Base-by-base conservation (phyloP, 352 stramenopile genomes). In the Phytophthora cryptogea region DNA sequence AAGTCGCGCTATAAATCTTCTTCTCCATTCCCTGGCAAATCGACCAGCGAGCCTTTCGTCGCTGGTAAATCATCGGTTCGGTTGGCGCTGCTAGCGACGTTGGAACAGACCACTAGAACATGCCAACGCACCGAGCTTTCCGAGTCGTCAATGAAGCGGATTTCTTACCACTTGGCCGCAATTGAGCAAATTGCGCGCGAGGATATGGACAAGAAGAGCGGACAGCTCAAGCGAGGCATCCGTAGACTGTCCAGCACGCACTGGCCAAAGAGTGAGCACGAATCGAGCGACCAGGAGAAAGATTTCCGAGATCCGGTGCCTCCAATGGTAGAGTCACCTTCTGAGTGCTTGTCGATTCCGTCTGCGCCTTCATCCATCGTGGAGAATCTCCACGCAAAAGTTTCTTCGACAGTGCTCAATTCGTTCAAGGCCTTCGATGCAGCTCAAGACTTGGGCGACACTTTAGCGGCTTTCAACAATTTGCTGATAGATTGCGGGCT, bases 171-270 rank as follows among this genome's bases (percentile, higher is more conserved):
- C 40, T 57, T 90, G 16, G 63, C 62, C n/a, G 83, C 81, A 2
- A 80, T 88, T 4, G 74, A 74, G 46, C 74, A 86, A 36, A 83
- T 90, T 39, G 71, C 85, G 16, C 68, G 63, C 23, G 76, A 90
- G n/a, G 80, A 90, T 39, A 37, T 88, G 57, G 59, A 73, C 47
- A 79, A 76, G 57, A 76, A 67, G 27, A 59, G 54, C 43, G 64
- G 35, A 45, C 51, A 43, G 26, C 51, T 60, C 0, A 68, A 73
- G 13, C 55, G 53, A 20, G 57, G 78, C 11, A 52, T 79, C 11
- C 78, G 74, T 13, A 74, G 78, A 9, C 55, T 75, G 35, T 82
- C 74, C 14, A 72, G 51, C 17, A 59, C 61, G 1, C 50, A 63
- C 6, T 57, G 32, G 42, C 35, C 36, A 8, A 70, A 58, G 32